phyloP scores from a whole-genome alignment of 805 yeast genomes.

The Yamadazyma phyllophila region DNA sequence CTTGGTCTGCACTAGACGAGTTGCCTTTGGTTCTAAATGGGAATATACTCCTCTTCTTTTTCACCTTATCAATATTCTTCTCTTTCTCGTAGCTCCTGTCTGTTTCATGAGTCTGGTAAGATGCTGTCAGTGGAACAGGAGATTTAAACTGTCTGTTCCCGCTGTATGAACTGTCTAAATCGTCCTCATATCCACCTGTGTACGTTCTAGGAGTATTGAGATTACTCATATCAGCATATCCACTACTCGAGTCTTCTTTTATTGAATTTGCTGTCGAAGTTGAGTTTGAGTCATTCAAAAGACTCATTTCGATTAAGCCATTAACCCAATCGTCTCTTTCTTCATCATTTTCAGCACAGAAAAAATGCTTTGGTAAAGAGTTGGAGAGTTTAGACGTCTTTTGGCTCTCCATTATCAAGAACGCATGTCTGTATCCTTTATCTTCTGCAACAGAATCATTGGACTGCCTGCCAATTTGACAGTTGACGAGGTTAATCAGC shows the following conservation, averaged over 20 bases:
- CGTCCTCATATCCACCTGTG: conserved; percentile 13
- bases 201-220: conserved; percentile 7
- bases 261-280: conserved; percentile 6
- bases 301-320: conserved; percentile 29
- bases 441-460: conserved; percentile 42
- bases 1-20: conserved; percentile 2
- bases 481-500: conserved; percentile 45
- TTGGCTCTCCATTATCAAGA: conserved; percentile 50
- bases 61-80: conserved; percentile 32
- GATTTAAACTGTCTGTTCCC: conserved; percentile 7
- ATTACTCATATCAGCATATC: not conserved
- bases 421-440: conserved; percentile 58
- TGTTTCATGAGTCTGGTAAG: conserved; percentile 6
- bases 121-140: conserved; percentile 7
- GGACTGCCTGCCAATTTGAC: conserved; percentile 57
- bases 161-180: conserved; percentile 8
- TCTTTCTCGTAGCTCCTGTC: conserved; percentile 6
- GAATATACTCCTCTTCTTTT: conserved; percentile 58
- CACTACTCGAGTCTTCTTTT: conserved; percentile 4
- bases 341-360: conserved; percentile 76
- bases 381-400: conserved; percentile 30
- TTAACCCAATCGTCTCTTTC: conserved; percentile 77
- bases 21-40: conserved; percentile 43
- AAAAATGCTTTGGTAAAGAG: conserved; percentile 52
- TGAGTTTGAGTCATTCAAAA: not conserved